Conservation (phyloP, 2,329 filamentous ascomycete genomes). For the Neonectria hederae region DNA sequence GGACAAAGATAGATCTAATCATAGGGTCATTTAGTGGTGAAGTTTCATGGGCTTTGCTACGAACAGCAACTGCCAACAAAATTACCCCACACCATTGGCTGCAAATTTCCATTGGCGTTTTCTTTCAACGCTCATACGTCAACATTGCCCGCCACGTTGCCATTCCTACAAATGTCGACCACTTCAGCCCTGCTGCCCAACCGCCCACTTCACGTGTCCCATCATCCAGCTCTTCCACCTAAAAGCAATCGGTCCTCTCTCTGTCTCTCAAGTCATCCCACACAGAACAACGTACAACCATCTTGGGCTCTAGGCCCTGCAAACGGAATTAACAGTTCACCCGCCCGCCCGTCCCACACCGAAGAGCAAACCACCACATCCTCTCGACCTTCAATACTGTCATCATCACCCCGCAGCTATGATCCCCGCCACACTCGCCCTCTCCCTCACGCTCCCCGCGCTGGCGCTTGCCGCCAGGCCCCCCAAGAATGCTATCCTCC, state of each 20-base stretch:
- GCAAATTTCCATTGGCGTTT: neutral
- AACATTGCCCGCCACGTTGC: neutral
- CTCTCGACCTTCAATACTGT: neutral
- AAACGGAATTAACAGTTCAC: neutral
- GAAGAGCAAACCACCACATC: neutral
- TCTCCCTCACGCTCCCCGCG: slow-evolving; percentile 39
- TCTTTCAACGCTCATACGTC: neutral
- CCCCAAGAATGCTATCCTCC: slow-evolving; percentile 63
- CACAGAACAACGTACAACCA: neutral
- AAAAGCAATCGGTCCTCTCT: too few relatives aligned
- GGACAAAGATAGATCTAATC: neutral
- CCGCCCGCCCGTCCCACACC: neutral
- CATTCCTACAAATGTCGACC: neutral
- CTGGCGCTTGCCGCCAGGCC: slow-evolving; percentile 41
- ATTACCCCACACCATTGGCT: neutral
- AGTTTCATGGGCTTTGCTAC: neutral
- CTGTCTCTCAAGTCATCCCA: neutral
- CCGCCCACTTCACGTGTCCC: neutral
- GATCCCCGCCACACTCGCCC: slow-evolving; percentile 38
- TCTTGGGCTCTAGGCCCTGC: neutral
- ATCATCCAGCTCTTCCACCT: neutral
- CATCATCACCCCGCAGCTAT: slow-evolving; percentile 37
- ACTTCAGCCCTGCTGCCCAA: neutral
- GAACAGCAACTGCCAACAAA: neutral
- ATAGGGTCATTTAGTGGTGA: neutral